These are phyloP conservation scores for Rhypophila decipiens DNA, from an alignment of 495 filamentous ascomycete genomes.

Conservation along the genomic window DNA sequence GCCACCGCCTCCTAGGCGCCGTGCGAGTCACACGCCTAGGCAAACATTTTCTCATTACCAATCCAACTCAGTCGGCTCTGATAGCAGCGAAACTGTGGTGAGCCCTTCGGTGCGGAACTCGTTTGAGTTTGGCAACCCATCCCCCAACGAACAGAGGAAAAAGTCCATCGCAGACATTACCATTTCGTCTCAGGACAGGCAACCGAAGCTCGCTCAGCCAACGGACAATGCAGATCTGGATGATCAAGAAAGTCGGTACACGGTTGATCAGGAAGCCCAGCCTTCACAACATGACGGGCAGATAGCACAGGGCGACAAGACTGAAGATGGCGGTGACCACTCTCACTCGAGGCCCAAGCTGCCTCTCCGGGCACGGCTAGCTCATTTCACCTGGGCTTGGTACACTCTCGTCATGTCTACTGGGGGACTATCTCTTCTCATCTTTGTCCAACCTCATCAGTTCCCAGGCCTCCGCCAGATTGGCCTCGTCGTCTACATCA, in stretches of 20 bases:
- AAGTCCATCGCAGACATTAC: background rate
- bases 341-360: conserved; percentile 9
- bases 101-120: background rate
- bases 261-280: background rate
- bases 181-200: background rate
- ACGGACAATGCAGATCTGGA: no score
- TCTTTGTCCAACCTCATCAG: conserved; percentile 50
- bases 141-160: background rate
- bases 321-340: background rate
- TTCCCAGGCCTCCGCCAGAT: conserved; percentile 56
- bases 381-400: conserved; percentile 70
- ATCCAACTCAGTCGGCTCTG: background rate
- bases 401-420: conserved; percentile 66
- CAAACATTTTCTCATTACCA: no score
- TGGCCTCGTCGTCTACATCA: conserved; percentile 54
- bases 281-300: background rate
- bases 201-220: no score
- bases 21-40: background rate
- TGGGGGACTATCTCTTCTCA: conserved; percentile 58
- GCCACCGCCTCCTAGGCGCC: no score
- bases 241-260: background rate
- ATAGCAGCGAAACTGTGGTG: background rate
- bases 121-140: background rate
- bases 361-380: conserved; percentile 35
- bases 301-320: background rate